phyloP scores from a whole-genome alignment of 1,139 yeast species.

The Entelexis paramagnoliae region DNA sequence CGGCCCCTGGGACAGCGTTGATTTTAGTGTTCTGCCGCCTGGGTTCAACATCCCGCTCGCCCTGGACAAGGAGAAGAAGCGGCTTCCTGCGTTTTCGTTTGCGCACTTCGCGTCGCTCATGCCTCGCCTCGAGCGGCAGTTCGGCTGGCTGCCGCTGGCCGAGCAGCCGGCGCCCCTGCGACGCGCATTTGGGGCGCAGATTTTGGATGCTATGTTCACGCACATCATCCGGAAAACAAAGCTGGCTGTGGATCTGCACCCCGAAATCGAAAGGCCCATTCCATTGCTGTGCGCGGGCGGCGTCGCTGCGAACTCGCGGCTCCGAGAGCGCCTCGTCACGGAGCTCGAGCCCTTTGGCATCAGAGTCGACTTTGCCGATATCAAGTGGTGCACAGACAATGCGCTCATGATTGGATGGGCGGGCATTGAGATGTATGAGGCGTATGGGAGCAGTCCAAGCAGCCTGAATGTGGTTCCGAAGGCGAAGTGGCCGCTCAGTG shows the following conservation, averaged over 20 bases:
- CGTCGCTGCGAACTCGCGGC: slow-evolving; percentile 63
- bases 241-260: slow-evolving; percentile 32
- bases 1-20: slow-evolving; percentile 26
- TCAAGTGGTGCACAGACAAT: slow-evolving; percentile 78
- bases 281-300: slow-evolving; percentile 87
- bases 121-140: slow-evolving; percentile 23
- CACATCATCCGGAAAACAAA: slow-evolving; percentile 60
- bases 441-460: slow-evolving; percentile 29
- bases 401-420: slow-evolving; percentile 98
- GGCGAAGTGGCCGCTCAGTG: slow-evolving; percentile 58
- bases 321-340: slow-evolving; percentile 43
- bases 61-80: slow-evolving; percentile 38
- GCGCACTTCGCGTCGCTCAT: slow-evolving; percentile 51
- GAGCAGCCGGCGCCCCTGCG: slow-evolving; percentile 24
- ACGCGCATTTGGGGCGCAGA: slow-evolving; percentile 44
- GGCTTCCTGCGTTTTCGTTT: slow-evolving; percentile 55
- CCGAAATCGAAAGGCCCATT: slow-evolving; percentile 18
- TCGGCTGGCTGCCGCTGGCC: slow-evolving; percentile 16
- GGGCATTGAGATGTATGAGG: slow-evolving; percentile 74
- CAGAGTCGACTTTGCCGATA: slow-evolving; percentile 54
- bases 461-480: slow-evolving; percentile 46
- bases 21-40: slow-evolving; percentile 24
- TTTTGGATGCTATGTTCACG: slow-evolving; percentile 57
- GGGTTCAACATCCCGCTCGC: slow-evolving; percentile 44
- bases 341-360: slow-evolving; percentile 31